Base-by-base conservation (phyloP, 2,329 filamentous ascomycete genomes). In the Penicillium sp. region DNA sequence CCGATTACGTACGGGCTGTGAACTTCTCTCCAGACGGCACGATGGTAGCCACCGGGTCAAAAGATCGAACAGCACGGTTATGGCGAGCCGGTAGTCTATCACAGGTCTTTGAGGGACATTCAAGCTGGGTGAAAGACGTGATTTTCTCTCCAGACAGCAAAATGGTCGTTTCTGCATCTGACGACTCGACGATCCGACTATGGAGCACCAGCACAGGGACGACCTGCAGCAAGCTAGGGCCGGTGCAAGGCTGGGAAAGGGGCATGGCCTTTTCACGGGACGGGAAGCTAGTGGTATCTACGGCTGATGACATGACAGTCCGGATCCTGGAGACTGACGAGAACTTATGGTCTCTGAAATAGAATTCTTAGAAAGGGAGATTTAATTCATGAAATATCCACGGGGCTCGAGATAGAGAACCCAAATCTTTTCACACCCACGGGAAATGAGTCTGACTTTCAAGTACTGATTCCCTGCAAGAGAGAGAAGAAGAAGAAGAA, bases 1-100 rank as follows among this genome's bases (percentile, higher is more conserved):
- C 59, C 5, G 51, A 54, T 17, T 59, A n/a, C 2, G 66, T 75
- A 38, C 55, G 8, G 4, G 53, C 62, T n/a, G 61, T 75, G 42
- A 66, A 61, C 5, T 76, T 75, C 59, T 75, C 72, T 4, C 65
- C 61, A 13, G 68, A 73, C 55, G 64, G 68, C 24, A 65, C 63
- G 17, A 58, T 62, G 26, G 50, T 76, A 4, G 71, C 70, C 5
- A 72, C 74, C 2, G 68, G 57, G 35, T 74, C 54, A 9, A 45
- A 37, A 47, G 54, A 53, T 35, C 26, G 47, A 9, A 56, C 53
- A 9, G 38, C 49, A 17, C 54, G 47, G 12, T 28, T 61, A 12
- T 61, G 59, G 59, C 53, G 47, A 17, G 55, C 35, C 8, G 62
- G 62, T 9, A 30, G 22, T n/a, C 44, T 56, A 53, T 38, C 45